phyloP scores from a whole-genome alignment of 2,329 filamentous ascomycete genomes.

The Fonsecaea pugnacius region DNA sequence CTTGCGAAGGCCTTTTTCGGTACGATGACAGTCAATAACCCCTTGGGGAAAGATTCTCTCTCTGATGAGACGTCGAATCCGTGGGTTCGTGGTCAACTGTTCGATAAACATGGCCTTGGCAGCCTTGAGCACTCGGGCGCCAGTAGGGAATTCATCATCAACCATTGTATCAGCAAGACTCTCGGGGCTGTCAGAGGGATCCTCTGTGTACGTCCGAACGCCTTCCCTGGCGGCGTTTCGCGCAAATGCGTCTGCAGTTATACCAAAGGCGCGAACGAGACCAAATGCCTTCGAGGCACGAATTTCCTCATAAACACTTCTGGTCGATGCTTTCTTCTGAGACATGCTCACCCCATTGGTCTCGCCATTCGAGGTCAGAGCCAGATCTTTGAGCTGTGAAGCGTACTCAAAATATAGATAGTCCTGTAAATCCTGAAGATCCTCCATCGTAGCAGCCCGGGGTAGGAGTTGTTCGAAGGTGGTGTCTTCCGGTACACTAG shows the following conservation, averaged over 20 bases:
- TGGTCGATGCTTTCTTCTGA: constrained; percentile 79
- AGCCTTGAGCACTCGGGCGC: constrained; percentile 73
- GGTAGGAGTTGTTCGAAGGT: constrained; percentile 83
- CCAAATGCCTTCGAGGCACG: constrained; percentile 78
- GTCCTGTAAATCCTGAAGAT: constrained; percentile 94
- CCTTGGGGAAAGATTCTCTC: constrained; percentile 81
- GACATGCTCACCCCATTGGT: constrained; percentile 69
- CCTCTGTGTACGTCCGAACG: constrained; percentile 80
- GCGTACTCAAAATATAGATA: constrained; percentile 95
- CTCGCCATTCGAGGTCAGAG: constrained; percentile 62
- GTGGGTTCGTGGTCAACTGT: constrained; percentile 83
- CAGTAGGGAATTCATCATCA: constrained; percentile 73
- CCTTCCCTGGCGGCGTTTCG: constrained; percentile 81
- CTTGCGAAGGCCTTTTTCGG: constrained; percentile 88
- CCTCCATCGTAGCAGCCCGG: constrained; percentile 83
- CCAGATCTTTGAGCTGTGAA: constrained; percentile 78
- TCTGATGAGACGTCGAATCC: constrained; percentile 85
- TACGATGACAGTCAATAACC: constrained; percentile 83
- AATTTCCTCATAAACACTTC: constrained; percentile 80
- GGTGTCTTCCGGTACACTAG: constrained; percentile 70
- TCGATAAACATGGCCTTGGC: constrained; percentile 89
- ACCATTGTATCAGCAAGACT: constrained; percentile 83
- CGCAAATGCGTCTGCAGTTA: constrained; percentile 84
- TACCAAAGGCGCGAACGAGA: constrained; percentile 86
- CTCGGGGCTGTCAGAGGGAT: constrained; percentile 76